Evolutionary conservation across 345 rosid species (phyloP), one percentile per base, ranked within the genome.

Genomic region (Rhodamnia argentea): DNA sequence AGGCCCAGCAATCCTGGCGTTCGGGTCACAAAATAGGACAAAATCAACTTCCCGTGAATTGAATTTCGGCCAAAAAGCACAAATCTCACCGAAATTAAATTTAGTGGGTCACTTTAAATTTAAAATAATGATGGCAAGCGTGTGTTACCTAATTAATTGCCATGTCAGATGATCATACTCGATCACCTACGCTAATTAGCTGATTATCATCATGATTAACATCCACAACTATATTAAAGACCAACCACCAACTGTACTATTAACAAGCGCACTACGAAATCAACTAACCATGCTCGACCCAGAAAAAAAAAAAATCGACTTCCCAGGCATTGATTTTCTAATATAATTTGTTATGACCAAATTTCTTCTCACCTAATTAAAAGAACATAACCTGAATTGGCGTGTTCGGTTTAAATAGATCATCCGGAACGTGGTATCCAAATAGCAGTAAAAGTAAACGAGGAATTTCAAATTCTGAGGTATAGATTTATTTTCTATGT

Each of bases 51-150:
- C 76, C 44, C 44, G 16, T 4, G 29, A 2, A 32, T 64, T 40
- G 24, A 32, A 32, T 16, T 18, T 32, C 22, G 24, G 76, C 20
- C 22, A 7, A 64, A 37, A 8, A 29, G 23, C 76, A 16, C 12
- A 15, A 37, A 29, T 64, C 76, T 64, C 44, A 16, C 6, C 6
- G 44, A 60, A 27, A 60, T 3, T 60, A 23, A 32, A 64, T 60
- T 60, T 13, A 60, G 76, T 16, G 42, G 76, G 23, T 4, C 42
- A 0, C 18, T 8, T 29, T 0, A 0, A 62, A 7, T 14, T 0
- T 0, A 0, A 62, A 7, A 6, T 0, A 40, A 27, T 27, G 40
- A 27, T 20, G 3, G 29, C 40, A 60, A 27, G 40, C 0, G 10
- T 0, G 1, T 13, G 37, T 16, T 60, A 3, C 13, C 37, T 60